Base-by-base conservation (phyloP, 1,284 basidiomycete genomes). In the Heliocybe sulcata region DNA sequence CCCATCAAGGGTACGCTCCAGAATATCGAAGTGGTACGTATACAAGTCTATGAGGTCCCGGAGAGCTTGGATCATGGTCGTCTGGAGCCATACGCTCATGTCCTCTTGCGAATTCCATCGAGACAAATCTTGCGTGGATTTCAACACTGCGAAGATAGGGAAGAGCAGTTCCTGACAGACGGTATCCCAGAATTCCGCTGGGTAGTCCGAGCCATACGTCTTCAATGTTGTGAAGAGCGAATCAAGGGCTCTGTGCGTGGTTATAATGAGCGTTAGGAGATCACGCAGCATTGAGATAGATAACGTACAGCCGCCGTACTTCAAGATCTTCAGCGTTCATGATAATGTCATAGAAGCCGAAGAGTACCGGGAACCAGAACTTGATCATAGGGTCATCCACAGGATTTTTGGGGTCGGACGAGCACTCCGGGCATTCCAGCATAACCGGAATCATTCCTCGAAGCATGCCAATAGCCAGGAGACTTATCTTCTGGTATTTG, bases 321-420 rank as follows among this genome's bases (percentile, higher is more conserved):
- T 99, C 97, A 38, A 99, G 76, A 67, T 99, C 97, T 71, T 99
- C 98, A 14, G 94, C 97, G 58, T 98, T 99, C 97, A 99, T 99
- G 69, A 99, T 96, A 58, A 99, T 95, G 69, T 99, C 97, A 73
- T 97, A 98, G 75, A 98, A 98, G 22, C 91, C 89, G 67, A 99
- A 97, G 19, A 99, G 77, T 2, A 95, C 86, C 0, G 97, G 97
- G 75, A 93, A 95, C 97, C 97, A 99, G 72, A 89, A 98, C 65
- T 86, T 88, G 71, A 96, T 87, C 89, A 94, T 94, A 9, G 83
- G 82, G 63, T 94, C 92, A 61, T 92, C 89, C 55, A 73, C 73
- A 2, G 74, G 69, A 35, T 71, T 70, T 35, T 70, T 70, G 38
- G 71, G 65, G 11, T 68, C 75, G 52, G 95, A 72, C 3, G 84